A percentile compares a stretch with the other conserved stretches of the same genome.
phyloP scores from a whole-genome alignment of 2,329 filamentous ascomycete genomes.

The Westerdykella sp. region DNA sequence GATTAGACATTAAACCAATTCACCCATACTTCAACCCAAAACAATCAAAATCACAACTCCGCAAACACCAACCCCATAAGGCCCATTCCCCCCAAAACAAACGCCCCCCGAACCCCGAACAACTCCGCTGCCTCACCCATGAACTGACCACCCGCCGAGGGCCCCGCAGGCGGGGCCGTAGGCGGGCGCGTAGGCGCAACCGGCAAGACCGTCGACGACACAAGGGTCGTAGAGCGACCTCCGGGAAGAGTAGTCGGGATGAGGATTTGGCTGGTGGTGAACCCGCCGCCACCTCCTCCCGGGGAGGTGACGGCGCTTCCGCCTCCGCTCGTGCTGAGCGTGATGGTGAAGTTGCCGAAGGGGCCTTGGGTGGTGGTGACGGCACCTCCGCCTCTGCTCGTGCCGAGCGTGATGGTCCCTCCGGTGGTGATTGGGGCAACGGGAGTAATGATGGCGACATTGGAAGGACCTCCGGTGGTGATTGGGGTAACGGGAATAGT shows the following conservation, averaged over 20 bases:
- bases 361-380: background rate
- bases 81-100: conserved; percentile 12
- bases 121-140: conserved; percentile 1
- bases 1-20: no score
- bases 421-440: no score
- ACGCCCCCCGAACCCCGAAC: conserved; percentile 4
- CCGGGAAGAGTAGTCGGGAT: conserved; percentile 5
- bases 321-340: background rate
- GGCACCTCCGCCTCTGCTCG: background rate
- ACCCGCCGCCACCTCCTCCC: background rate
- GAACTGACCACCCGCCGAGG: conserved; percentile 6
- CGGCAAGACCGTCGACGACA: conserved; percentile 4
- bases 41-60: conserved; percentile 8
- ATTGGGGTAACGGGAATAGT: conserved; percentile 4
- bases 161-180: background rate
- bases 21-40: background rate
- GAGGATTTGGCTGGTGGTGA: conserved; percentile 1
- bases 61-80: conserved; percentile 20
- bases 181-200: background rate
- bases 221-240: conserved; percentile 3
- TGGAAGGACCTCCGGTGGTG: background rate
- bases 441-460: no score
- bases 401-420: conserved; percentile 1
- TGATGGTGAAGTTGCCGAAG: conserved; percentile 6
- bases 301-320: no score